These are phyloP conservation scores for Anthoceros angustus DNA, from an alignment of 225 moss, liverwort and hornwort species.

Conservation along the genomic window DNA sequence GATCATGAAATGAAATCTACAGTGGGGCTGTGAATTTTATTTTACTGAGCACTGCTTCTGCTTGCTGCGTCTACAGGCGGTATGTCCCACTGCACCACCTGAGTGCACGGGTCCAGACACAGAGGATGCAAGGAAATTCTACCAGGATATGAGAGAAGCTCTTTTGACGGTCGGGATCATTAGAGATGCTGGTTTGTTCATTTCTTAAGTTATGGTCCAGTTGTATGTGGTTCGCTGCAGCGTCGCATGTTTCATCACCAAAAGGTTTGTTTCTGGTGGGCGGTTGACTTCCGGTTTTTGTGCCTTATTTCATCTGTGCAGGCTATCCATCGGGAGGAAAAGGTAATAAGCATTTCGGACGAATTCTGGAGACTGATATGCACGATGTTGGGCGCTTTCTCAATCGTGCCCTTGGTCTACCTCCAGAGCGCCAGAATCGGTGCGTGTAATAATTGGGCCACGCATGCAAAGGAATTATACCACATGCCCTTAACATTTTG, in stretches of 20 bases:
- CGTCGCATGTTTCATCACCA: too few relatives aligned
- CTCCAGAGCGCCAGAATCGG: conserved; percentile 80
- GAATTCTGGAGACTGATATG: conserved; percentile 75
- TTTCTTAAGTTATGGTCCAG: not conserved
- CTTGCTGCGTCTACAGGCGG: conserved; percentile 20
- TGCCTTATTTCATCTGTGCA: conserved; percentile 30
- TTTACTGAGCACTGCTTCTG: not conserved
- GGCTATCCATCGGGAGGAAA: conserved; percentile 16
- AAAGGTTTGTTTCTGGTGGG: not conserved
- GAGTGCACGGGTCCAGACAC: conserved; percentile 47
- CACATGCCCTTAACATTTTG: not conserved
- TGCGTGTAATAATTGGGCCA: not conserved
- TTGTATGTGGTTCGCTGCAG: conserved; percentile 20
- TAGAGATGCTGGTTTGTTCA: conserved; percentile 42
- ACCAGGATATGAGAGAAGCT: conserved; percentile 48
- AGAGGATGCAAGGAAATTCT: conserved; percentile 40
- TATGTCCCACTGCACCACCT: conserved; percentile 47
- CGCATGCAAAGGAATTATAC: not conserved
- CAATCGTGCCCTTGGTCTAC: conserved; percentile 79
- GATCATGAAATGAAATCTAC: not conserved
- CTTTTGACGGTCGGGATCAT: conserved; percentile 90
- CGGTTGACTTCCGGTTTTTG: conserved; percentile 8
- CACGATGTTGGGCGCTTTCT: conserved; percentile 95
- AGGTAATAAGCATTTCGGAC: conserved; percentile 54
- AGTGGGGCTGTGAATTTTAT: not conserved